Evolutionary conservation across 768 basidiomycete species (phyloP).

Genomic region (Holtermanniella nyarrowii): DNA sequence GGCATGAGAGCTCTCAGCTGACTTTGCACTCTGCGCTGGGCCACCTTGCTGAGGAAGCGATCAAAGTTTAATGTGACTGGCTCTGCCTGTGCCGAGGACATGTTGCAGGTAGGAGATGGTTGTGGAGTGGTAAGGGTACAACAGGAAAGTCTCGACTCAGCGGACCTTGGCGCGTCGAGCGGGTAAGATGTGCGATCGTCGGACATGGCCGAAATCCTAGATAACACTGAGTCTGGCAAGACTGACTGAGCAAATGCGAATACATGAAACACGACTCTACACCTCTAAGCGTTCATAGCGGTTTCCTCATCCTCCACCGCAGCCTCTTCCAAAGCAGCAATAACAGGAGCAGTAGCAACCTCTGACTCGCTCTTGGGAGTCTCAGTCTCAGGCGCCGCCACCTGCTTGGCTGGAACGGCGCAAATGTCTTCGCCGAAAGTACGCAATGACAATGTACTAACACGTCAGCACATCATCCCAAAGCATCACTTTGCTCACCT

Average conservation of each 20-base stretch:
- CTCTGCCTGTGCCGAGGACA: slow-evolving; percentile 12
- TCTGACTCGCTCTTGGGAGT: background rate
- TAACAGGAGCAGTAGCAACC: background rate
- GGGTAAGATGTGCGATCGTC: too few relatives aligned
- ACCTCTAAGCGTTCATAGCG: slow-evolving; percentile 10
- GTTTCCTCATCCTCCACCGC: slow-evolving; percentile 16
- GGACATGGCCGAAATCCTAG: background rate
- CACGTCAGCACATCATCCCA: background rate
- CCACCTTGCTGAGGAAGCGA: slow-evolving; percentile 14
- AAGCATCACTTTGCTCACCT: slow-evolving; percentile 48
- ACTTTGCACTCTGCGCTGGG: slow-evolving; percentile 10
- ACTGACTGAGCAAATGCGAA: too few relatives aligned
- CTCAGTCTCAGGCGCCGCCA: background rate
- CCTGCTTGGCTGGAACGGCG: slow-evolving; percentile 42
- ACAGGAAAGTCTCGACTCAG: background rate
- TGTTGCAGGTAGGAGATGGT: background rate
- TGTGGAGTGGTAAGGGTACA: background rate
- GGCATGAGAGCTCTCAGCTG: slow-evolving; percentile 18
- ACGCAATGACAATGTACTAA: slow-evolving; percentile 74
- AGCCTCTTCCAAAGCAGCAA: background rate
- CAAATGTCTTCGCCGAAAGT: slow-evolving; percentile 68
- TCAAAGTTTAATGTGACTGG: slow-evolving; percentile 17
- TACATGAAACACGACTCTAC: too few relatives aligned
- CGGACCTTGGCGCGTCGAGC: background rate
- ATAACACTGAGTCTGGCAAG: too few relatives aligned